Base-by-base conservation (phyloP, 1,284 basidiomycete species). In the Ganoderma sinense region DNA sequence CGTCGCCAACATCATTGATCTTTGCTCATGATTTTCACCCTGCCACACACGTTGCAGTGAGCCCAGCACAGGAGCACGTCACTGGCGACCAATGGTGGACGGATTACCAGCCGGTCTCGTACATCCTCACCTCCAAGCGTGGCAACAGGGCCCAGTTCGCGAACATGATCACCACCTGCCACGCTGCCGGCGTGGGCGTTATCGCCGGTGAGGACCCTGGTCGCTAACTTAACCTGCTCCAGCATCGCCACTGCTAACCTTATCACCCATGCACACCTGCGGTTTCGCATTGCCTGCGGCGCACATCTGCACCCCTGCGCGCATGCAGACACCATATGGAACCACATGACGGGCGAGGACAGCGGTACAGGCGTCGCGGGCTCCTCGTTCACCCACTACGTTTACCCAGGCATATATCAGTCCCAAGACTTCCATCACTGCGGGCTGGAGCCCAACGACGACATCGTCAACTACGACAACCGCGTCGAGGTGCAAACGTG, bases 81-180 rank as follows among this genome's bases (percentile, higher is more conserved):
- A 75, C 78, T 29, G 89, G 89, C 8, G 29, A 77, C 8, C 83
- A 89, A 74, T 91, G 90, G 89, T 91, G 89, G 89, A 91, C 89
- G 0, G 89, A 91, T 75, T 91, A 91, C 74, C 90, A 91, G 73
- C 88, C 89, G 4, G 89, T 91, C 2, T 90, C 89, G 0, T 91
- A 90, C 75, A 89, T 68, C 39, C 75, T 91, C 62, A 87, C 84
- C 1, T 89, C 87, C 2, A 91, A 91, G 76, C 87, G 87, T 2
- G 90, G 89, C 7, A 82, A 86, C 70, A 82, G 87, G 20, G 62
- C 77, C 0, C 87, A 89, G 71, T 89, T 86, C 74, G 80, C 74
- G 48, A 88, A 85, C 73, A 91, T 91, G 89, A 81, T 90, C 53
- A 73, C 75, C 1, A 82, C 87, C 3, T 92, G 90, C 75, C 89